phyloP scores from a whole-genome alignment of 78 protist species.

The Speleostelium caveatum region DNA sequence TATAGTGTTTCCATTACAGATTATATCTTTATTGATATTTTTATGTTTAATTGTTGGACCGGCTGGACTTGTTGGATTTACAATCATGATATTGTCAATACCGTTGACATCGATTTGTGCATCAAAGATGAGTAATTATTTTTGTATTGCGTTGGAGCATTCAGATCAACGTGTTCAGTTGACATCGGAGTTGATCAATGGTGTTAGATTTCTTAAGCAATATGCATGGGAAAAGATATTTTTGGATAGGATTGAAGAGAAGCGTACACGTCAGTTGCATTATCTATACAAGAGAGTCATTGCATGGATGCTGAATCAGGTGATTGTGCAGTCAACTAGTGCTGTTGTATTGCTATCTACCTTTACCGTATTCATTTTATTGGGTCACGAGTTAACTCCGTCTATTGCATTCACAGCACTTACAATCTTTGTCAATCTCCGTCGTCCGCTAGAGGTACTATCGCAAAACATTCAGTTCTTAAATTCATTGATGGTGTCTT shows the following conservation, averaged over 20 bases:
- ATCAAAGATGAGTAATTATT: background rate
- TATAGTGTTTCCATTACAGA: slow-evolving; percentile 40
- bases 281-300: background rate
- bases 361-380: background rate
- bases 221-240: slow-evolving; percentile 66
- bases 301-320: slow-evolving; percentile 1
- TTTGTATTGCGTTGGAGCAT: background rate
- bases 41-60: slow-evolving; percentile 37
- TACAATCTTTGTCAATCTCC: slow-evolving; percentile 32
- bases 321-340: slow-evolving; percentile 3
- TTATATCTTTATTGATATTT: slow-evolving; percentile 15
- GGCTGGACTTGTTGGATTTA: slow-evolving; percentile 55
- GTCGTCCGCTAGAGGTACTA: slow-evolving; percentile 46
- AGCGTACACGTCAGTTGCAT: slow-evolving; percentile 2
- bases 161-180: slow-evolving; percentile 30
- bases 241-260: slow-evolving; percentile 7
- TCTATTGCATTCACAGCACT: slow-evolving; percentile 35
- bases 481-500: slow-evolving; percentile 5
- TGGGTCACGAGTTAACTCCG: slow-evolving; percentile 22
- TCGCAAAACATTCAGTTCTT: slow-evolving; percentile 31
- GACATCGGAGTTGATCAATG: slow-evolving; percentile 33
- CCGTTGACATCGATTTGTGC: background rate
- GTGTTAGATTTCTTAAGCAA: slow-evolving; percentile 50
- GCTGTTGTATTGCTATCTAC: slow-evolving; percentile 45
- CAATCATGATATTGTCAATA: slow-evolving; percentile 6